Base-by-base conservation (phyloP, 257 asterid genomes). In the Scutellaria minor region DNA sequence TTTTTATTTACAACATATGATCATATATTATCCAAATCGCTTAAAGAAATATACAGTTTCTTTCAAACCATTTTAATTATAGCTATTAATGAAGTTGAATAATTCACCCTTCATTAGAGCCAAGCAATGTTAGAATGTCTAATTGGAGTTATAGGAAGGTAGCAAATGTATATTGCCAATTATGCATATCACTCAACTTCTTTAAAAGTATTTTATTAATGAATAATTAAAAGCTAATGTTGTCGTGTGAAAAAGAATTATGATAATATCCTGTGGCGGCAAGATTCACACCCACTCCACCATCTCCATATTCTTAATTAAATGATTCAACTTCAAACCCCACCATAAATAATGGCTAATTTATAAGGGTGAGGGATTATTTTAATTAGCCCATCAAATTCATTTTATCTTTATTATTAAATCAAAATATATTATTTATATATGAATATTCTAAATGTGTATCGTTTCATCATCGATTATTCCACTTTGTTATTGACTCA, bases 31-130 rank as follows among this genome's bases (percentile, higher is more conserved):
- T 57, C 39, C 46, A 31, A 5, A 46, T 45, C 6, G 22, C 22
- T 58, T 61, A 61, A 72, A 61, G 42, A 72, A 60, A n/a, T 12
- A 52, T 52, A n/a, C 0, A 41, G 77, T 63, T 13, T 13, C 47
- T 39, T 20, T 62, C 56, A 40, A 27, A 37, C 7, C 18, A 10
- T 46, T n/a, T 46, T 9, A 71, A 45, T 46, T 24, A 58, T 15
- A 45, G 31, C 57, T 70, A 3, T 50, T 14, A 18, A 31, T 61
- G 13, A 9, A 52, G 63, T 51, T 63, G 44, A 72, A 12, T 4
- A 50, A 64, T 10, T n/a, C 55, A 22, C 20, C 40, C 22, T 11
- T 60, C 14, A 63, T 72, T 62, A 37, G 56, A 51, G 63, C 77
- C 56, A 52, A 62, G 70, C 24, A 51, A 62, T 37, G 52, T 6